Conservation (phyloP, 164 flowering plant species). For the Akebia trifoliata region DNA sequence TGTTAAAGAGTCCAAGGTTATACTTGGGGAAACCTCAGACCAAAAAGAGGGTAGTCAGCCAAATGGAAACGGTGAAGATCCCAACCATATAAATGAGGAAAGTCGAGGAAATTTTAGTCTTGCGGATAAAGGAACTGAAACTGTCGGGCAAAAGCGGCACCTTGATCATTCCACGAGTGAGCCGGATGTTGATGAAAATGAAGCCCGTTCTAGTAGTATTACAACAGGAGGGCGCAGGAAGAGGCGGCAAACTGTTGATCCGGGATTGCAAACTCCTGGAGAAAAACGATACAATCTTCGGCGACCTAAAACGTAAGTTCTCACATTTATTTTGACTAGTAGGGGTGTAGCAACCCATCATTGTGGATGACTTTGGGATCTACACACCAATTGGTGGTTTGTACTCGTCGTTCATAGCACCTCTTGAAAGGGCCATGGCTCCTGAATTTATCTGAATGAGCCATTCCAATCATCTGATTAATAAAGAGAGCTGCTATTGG, state of each 20-base stretch:
- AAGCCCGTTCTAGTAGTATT: conserved; percentile 59
- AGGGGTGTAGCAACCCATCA: no score
- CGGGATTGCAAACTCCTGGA: conserved; percentile 45
- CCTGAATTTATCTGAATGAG: no score
- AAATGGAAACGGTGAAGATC: conserved; percentile 19
- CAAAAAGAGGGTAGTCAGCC: conserved; percentile 22
- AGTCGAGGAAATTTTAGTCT: conserved; percentile 30
- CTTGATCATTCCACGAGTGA: conserved; percentile 42
- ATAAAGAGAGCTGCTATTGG: no score
- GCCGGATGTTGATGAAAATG: conserved; percentile 53
- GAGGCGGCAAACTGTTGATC: conserved; percentile 50
- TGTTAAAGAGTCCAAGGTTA: conserved; percentile 51
- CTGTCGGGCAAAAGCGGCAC: conserved; percentile 41
- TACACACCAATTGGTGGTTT: no score
- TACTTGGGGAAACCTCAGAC: conserved; percentile 36
- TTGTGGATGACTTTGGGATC: no score
- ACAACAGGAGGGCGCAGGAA: conserved; percentile 57
- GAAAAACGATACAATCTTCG: conserved; percentile 75
- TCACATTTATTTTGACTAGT: background rate
- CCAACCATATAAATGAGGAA: conserved; percentile 28
- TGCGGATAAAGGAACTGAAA: conserved; percentile 20
- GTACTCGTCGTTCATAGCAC: no score
- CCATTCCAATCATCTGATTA: no score
- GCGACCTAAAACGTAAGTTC: conserved; percentile 58
- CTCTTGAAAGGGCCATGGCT: no score